Base-by-base conservation (phyloP, 2,329 filamentous ascomycete species). In the Sporothrix humicola region DNA sequence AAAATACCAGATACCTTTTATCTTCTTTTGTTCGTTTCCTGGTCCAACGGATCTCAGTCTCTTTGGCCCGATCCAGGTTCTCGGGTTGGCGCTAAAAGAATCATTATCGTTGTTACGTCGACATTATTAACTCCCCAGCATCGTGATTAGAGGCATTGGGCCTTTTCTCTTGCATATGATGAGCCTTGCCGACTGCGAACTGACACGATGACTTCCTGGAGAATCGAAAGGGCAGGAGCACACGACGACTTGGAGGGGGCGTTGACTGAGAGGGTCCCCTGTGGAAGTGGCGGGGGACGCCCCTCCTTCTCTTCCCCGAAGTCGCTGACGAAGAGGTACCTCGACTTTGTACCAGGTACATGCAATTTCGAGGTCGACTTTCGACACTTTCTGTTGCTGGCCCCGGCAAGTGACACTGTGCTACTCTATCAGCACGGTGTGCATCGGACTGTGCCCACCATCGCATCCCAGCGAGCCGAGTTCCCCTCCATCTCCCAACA, bases 11-110 rank as follows among this genome's bases (percentile, higher is more conserved):
- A 71, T 37, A 61, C 54, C n/a, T 46, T 37, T 37, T 37, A 3
- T 37, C 31, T 37, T 37, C 7, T 37, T 37, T 20, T 46, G 17
- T n/a, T 58, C 26, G 26, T 58, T 63, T 63, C 54, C 31, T 58
- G 69, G 52, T 59, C 52, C 52, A 52, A 37, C 70, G 26, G 69
- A 76, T 76, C 73, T 73, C 56, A 70, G 72, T 66, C 73, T 61
- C 56, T 20, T 76, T 74, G 69, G 73, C 58, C 65, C 52, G 75
- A 76, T 44, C 74, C 74, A 74, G 74, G 48, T 71, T 56, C 73
- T 73, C 75, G 75, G 75, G 73, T 68, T 73, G 65, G 69, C 73
- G 58, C 74, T 74, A 76, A 61, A 31, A 42, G 23, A 56, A 13
- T 42, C 17, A 37, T 69, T 9, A 23, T 23, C 10, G 42, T 13